These are phyloP conservation scores for Dendrobium catenatum DNA, from an alignment of 106 monocot genomes.

Conservation along the genomic window DNA sequence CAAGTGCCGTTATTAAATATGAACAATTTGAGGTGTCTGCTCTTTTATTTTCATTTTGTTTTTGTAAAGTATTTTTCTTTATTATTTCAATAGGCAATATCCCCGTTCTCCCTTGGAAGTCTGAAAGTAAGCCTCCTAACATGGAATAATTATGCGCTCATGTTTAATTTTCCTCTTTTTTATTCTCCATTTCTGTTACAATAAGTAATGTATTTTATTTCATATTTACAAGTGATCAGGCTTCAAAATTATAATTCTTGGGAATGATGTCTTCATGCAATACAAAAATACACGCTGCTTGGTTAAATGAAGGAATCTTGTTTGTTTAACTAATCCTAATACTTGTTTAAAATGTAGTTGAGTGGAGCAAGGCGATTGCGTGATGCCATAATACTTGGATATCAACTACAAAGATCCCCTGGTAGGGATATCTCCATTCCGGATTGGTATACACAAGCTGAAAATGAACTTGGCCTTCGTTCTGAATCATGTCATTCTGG, in stretches of 20 bases:
- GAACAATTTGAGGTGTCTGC: neutral
- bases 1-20: too few relatives aligned
- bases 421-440: conserved; percentile 75
- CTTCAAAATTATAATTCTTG: too few relatives aligned
- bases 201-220: too few relatives aligned
- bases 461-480: conserved; percentile 58
- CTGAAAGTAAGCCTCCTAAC: neutral
- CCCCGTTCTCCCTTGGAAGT: neutral
- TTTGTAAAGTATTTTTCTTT: neutral
- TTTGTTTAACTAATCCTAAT: neutral
- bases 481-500: conserved; percentile 19
- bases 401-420: conserved; percentile 76
- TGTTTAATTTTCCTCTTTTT: neutral
- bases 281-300: too few relatives aligned
- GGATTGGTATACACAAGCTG: conserved; percentile 76
- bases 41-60: neutral
- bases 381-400: conserved; percentile 86
- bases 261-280: too few relatives aligned
- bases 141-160: neutral
- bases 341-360: conserved; percentile 23
- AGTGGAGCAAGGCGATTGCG: conserved; percentile 79
- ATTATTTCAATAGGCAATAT: neutral
- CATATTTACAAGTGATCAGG: too few relatives aligned
- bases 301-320: neutral
- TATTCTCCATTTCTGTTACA: too few relatives aligned